A percentile compares a stretch with the other conserved stretches of the same genome.
Evolutionary conservation across 2,329 filamentous ascomycete genomes (phyloP).

Genomic region (Cladosporium sp.): DNA sequence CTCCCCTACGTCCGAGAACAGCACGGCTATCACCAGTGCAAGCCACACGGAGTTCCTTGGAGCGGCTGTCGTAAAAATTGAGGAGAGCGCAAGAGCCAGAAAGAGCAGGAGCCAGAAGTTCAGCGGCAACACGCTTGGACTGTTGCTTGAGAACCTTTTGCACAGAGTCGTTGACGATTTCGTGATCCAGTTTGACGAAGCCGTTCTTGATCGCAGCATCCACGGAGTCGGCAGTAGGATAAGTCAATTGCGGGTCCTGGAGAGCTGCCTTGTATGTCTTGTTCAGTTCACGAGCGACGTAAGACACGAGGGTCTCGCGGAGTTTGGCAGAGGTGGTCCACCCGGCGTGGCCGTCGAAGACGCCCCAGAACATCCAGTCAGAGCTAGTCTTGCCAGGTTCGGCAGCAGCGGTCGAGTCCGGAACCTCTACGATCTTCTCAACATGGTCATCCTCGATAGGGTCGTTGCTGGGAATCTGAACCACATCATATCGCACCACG

Average conservation of each 20-base stretch:
- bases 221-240: constrained; percentile 76
- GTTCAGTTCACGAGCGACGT: constrained; percentile 90
- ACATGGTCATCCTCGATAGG: constrained; percentile 98
- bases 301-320: constrained; percentile 86
- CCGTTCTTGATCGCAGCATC: constrained; percentile 90
- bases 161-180: constrained; percentile 92
- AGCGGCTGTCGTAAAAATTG: constrained; percentile 89
- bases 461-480: constrained; percentile 92
- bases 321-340: constrained; percentile 98
- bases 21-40: constrained; percentile 96
- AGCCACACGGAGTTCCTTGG: constrained; percentile 86
- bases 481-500: constrained; percentile 90
- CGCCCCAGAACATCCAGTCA: constrained; percentile 99
- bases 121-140: constrained; percentile 86
- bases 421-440: constrained; percentile 94
- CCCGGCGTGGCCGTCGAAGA: constrained; percentile 96
- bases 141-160: constrained; percentile 86
- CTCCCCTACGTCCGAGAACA: constrained; percentile 76
- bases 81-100: constrained; percentile 97
- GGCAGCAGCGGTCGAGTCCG: constrained; percentile 58
- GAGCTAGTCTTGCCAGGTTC: constrained; percentile 59
- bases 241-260: constrained; percentile 55
- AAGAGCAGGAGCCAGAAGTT: constrained; percentile 85
- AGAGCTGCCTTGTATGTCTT: constrained; percentile 79
- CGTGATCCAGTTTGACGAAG: constrained; percentile 84